Base-by-base conservation (phyloP, 371 early-diverging fungal genomes). In the Apophysomyces elegans region DNA sequence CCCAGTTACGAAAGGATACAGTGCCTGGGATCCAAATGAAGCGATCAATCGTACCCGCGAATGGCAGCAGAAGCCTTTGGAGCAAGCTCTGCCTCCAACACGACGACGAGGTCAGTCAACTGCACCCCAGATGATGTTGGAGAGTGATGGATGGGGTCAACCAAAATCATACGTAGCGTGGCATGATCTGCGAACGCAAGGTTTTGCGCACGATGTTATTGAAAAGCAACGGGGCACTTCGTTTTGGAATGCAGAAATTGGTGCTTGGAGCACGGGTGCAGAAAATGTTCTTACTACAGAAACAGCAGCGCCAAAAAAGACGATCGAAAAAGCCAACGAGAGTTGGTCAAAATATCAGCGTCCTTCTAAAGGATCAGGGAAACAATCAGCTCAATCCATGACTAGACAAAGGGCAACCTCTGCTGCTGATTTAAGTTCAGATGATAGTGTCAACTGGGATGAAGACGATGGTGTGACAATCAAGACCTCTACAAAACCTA, bases 71-170 rank as follows among this genome's bases (percentile, higher is more conserved):
- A 41, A 26, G 7, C 21, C 63, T 11, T 47, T 70, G 35, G 43
- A n/a, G 9, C 5, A 21, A 13, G 26, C 58, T 32, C 32, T 14
- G 5, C 11, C 13, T 38, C 35, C 16, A 5, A 18, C 7, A 18
- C 65, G 7, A 5, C 50, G 45, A 11, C 13, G n/a, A 14, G 9
- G 38, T 18, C 12, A 37, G 44, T 0, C 4, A n/a, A 5, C 26
- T 13, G 4, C 8, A 4, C 35, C 11, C 16, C 54, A 38, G 62
- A 39, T 39, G 36, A 50, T 37, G 26, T 35, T 54, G 45, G 61
- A 66, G 56, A 65, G 21, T 13, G 74, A 80, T 35, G 80, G 80
- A 0, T 84, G 84, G 84, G 84, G 84, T 1, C 36, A 58, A 1
- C 64, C 74, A 0, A 59, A 64, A 0, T 37, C 47, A 1, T 62